These are phyloP conservation scores for Chalaropsis ovoidea DNA, from an alignment of 2,329 filamentous ascomycete species.

Conservation along the genomic window DNA sequence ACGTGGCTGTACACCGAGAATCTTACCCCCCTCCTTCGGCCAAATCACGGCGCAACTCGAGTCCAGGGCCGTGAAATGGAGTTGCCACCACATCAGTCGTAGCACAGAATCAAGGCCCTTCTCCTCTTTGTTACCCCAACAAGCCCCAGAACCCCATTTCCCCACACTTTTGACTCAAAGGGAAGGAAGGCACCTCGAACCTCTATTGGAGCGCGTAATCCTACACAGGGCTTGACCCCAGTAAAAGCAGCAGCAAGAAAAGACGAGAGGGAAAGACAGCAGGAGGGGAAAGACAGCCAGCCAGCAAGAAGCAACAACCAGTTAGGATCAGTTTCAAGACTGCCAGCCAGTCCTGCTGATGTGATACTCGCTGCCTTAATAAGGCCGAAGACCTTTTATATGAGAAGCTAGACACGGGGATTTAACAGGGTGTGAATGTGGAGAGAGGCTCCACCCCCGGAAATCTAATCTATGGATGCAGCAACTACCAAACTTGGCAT, in stretches of 20 bases:
- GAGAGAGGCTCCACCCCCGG: constrained; percentile 13
- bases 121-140: constrained; percentile 12
- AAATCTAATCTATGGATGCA: not conserved
- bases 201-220: constrained; percentile 15
- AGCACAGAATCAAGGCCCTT: constrained; percentile 6
- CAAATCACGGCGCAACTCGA: constrained; percentile 13
- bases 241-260: too few species aligned
- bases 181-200: constrained; percentile 1
- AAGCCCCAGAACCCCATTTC: not conserved
- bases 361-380: too few species aligned
- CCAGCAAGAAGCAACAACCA: too few species aligned
- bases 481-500: constrained; percentile 2
- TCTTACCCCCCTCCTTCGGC: constrained; percentile 14
- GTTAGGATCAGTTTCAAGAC: too few species aligned
- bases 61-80: not conserved
- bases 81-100: not conserved
- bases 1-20: constrained; percentile 9
- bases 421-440: not conserved
- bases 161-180: constrained; percentile 8
- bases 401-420: not conserved
- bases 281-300: too few species aligned
- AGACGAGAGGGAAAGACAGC: too few species aligned
- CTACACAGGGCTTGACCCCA: not conserved
- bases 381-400: not conserved
- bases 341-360: too few species aligned